phyloP scores from a whole-genome alignment of 306 rosid genomes.

The Notholithocarpus densiflorus region DNA sequence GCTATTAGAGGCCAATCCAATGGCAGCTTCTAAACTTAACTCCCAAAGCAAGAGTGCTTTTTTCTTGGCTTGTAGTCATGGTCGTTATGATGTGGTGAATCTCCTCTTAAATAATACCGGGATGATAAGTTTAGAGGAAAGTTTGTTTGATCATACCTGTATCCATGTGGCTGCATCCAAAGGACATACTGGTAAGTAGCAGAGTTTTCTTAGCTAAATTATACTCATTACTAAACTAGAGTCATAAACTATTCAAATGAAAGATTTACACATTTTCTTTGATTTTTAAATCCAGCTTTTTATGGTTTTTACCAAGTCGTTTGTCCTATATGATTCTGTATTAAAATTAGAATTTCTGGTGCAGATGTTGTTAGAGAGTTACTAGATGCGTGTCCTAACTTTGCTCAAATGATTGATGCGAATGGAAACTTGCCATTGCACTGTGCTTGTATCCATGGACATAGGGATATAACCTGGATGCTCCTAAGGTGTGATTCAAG shows the following conservation, averaged over 20 bases:
- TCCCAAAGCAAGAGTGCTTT: conserved; percentile 33
- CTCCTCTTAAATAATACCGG: conserved; percentile 37
- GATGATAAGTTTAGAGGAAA: conserved; percentile 21
- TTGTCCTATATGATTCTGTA: background rate
- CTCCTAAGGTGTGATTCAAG: conserved; percentile 45
- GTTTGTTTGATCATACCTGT: conserved; percentile 41
- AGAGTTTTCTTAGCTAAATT: background rate
- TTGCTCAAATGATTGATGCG: conserved; percentile 37
- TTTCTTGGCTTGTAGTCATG: conserved; percentile 52
- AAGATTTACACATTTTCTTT: background rate
- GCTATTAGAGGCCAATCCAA: conserved; percentile 45
- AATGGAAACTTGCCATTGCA: conserved; percentile 62
- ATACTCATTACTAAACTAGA: background rate
- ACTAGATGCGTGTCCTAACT: conserved; percentile 40
- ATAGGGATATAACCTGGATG: conserved; percentile 46
- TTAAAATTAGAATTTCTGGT: conserved; percentile 7
- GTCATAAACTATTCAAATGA: background rate
- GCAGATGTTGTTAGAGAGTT: conserved; percentile 65
- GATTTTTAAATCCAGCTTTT: background rate
- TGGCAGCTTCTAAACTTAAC: conserved; percentile 40
- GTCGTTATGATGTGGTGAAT: conserved; percentile 53
- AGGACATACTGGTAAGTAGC: conserved; percentile 53
- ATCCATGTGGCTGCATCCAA: conserved; percentile 51
- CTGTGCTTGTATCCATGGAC: conserved; percentile 39
- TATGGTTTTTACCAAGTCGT: background rate